Evolutionary conservation across 306 rosid species (phyloP).

Genomic region (Abrus pulchellus): DNA sequence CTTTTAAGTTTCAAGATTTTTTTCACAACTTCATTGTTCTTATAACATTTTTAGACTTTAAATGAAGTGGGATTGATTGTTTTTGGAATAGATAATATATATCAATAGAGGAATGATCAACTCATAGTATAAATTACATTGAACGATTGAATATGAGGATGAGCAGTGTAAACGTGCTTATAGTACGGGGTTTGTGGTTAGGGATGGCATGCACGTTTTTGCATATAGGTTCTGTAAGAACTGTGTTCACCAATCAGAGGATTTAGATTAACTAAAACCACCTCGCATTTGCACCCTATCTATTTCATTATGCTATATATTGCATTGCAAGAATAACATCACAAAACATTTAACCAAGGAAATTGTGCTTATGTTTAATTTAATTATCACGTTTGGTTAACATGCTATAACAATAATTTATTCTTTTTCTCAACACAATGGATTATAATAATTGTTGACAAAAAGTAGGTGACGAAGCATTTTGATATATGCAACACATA

Average conservation of each 20-base stretch:
- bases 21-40: neutral
- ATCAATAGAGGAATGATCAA: too few species aligned
- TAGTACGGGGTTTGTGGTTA: slow-evolving; percentile 12
- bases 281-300: neutral
- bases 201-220: slow-evolving; percentile 38
- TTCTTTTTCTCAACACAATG: neutral
- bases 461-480: too few species aligned
- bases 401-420: neutral
- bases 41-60: too few species aligned
- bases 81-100: too few species aligned
- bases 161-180: neutral
- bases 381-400: neutral
- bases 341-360: slow-evolving; percentile 48
- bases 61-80: too few species aligned
- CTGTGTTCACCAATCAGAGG: slow-evolving; percentile 51
- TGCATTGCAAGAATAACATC: neutral
- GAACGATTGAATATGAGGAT: neutral
- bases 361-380: slow-evolving; percentile 42
- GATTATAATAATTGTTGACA: too few species aligned
- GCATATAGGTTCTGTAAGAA: slow-evolving; percentile 15
- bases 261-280: slow-evolving; percentile 35
- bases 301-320: neutral
- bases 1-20: neutral
- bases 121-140: neutral
- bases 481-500: too few species aligned